Percentiles rank a stretch among this genome's conserved stretches.
phyloP scores from a whole-genome alignment of 257 asterid species.

The Solanum clarkiae region DNA sequence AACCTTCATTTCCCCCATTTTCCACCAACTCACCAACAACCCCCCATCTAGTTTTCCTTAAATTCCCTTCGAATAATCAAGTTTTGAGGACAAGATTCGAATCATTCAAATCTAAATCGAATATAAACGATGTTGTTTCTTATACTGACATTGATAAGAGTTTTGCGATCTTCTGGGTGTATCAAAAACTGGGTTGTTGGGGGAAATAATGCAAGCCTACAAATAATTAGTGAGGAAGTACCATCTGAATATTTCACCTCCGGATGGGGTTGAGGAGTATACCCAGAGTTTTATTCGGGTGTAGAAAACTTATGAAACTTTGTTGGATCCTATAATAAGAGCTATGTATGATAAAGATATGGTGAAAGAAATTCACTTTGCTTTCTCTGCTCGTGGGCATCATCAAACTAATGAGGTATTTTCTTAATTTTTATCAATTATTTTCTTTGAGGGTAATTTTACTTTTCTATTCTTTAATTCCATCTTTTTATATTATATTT shows the following conservation, averaged over 20 bases:
- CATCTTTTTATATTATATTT: no score
- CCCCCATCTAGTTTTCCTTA: background rate
- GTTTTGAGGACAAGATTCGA: background rate
- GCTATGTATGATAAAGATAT: conserved; percentile 57
- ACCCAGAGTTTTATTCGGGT: conserved; percentile 59
- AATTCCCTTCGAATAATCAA: background rate
- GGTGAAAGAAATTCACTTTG: conserved; percentile 41
- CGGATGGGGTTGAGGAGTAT: conserved; percentile 64
- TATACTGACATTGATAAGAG: background rate
- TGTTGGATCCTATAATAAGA: conserved; percentile 57
- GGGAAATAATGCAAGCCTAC: conserved; percentile 80
- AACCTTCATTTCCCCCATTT: no score
- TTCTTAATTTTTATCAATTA: background rate
- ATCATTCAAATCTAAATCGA: background rate
- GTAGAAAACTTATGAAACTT: conserved; percentile 78
- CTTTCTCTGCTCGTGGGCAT: conserved; percentile 34
- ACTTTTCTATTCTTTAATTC: background rate
- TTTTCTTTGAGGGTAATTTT: background rate
- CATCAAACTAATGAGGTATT: conserved; percentile 30
- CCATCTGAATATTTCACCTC: conserved; percentile 93
- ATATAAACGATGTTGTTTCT: background rate
- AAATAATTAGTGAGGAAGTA: conserved; percentile 76
- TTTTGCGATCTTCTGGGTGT: conserved; percentile 68
- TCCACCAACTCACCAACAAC: background rate
- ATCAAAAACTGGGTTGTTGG: conserved; percentile 35